phyloP scores from a whole-genome alignment of 495 filamentous ascomycete species.

The Neurospora sp. region DNA sequence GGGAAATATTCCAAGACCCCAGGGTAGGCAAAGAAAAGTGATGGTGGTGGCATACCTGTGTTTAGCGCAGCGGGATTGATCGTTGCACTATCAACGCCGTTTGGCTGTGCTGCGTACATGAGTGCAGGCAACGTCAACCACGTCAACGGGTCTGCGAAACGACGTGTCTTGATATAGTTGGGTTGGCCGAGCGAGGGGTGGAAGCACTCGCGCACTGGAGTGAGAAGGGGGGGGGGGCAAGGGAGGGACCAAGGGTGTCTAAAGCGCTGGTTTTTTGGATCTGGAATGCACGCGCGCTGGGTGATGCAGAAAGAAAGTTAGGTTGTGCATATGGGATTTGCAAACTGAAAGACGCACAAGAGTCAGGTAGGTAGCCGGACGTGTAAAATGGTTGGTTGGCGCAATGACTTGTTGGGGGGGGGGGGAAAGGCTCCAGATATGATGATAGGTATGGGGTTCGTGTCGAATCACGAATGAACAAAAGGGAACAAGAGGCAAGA shows the following conservation, averaged over 20 bases:
- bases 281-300: constrained; percentile 37
- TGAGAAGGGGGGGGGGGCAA: neutral
- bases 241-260: constrained; percentile 4
- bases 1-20: constrained; percentile 4
- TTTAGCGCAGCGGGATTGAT: constrained; percentile 47
- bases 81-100: constrained; percentile 47
- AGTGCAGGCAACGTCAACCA: constrained; percentile 31
- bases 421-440: neutral
- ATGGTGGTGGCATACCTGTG: constrained; percentile 34
- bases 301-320: constrained; percentile 22
- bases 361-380: neutral
- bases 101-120: constrained; percentile 47
- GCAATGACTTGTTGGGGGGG: constrained; percentile 9
- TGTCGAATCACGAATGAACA: neutral
- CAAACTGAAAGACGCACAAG: neutral
- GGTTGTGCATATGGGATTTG: constrained; percentile 19
- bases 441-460: neutral
- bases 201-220: constrained; percentile 6
- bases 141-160: constrained; percentile 38
- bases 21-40: neutral
- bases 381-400: constrained; percentile 16
- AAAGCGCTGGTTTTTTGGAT: constrained; percentile 20
- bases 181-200: constrained; percentile 22
- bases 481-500: neutral
- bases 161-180: constrained; percentile 51